These are phyloP conservation scores for Hyparrhenia diplandra DNA, from an alignment of 176 grass and related monocot genomes.

Conservation along the genomic window DNA sequence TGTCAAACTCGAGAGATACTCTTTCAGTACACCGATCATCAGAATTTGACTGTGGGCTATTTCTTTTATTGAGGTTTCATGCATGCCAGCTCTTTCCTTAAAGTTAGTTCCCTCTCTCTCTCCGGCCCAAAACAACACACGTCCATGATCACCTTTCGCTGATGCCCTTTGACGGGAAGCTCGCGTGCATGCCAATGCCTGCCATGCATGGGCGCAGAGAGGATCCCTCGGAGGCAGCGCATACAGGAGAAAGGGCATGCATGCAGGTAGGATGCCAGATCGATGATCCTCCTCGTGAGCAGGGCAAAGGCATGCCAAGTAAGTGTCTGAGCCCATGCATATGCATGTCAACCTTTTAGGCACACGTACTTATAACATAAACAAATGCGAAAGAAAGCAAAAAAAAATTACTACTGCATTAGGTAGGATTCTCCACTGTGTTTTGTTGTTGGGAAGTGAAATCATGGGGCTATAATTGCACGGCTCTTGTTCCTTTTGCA, in stretches of 20 bases:
- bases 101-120: neutral
- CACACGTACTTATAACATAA: slow-evolving; percentile 3
- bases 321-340: slow-evolving; percentile 8
- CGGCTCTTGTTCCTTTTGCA: slow-evolving; percentile 29
- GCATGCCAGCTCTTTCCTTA: neutral
- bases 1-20: too few relatives aligned
- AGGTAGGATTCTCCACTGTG: slow-evolving; percentile 18
- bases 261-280: neutral
- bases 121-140: slow-evolving; percentile 11
- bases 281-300: slow-evolving; percentile 25
- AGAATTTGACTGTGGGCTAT: too few relatives aligned
- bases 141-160: neutral
- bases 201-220: slow-evolving; percentile 3
- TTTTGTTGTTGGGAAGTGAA: slow-evolving; percentile 47
- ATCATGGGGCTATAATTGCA: slow-evolving; percentile 53
- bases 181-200: too few relatives aligned
- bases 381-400: neutral
- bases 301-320: slow-evolving; percentile 5
- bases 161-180: neutral
- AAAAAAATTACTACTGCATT: neutral
- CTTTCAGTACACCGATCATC: neutral
- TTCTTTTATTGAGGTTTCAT: neutral
- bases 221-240: too few relatives aligned
- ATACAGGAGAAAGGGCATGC: neutral
- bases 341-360: slow-evolving; percentile 31